Evolutionary conservation across 306 rosid genomes (phyloP), one percentile per base, ranked within the genome.

Genomic region (Casuarina equisetifolia): DNA sequence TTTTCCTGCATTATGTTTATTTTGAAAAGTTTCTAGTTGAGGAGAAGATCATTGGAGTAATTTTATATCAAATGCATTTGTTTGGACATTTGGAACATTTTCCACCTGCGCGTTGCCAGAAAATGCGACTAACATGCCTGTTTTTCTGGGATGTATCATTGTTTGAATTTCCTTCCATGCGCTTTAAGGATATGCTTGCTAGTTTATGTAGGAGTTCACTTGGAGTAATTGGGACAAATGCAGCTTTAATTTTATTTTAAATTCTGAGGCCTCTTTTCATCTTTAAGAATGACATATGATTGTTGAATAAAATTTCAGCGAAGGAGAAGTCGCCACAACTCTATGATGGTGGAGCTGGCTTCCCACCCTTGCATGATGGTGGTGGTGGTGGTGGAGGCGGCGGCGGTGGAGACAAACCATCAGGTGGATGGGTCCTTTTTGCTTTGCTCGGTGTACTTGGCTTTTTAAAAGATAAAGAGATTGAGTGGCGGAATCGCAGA

Each of bases 361-460:
- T 89, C 20, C 98, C 98, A 7, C 97, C 98, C 7, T 72, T 82
- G 2, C 86, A 84, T 5, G 91, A 84, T 11, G 96, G 86, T 1
- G 95, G 79, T 5, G 87, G 91, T 0, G 99, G 98, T 0, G 98
- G 97, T 0, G 91, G 90, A 0, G 94, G 99, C 0, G 99, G 96
- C 0, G 98, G 96, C 0, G 97, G 96, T 0, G 92, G 92, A 17
- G 96, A 91, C 36, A 89, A 69, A 54, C 79, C 81, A 74, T 90
- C 96, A 0, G 98, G 97, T 43, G 98, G 99, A 42, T 84, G 89
- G 44, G 51, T 76, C 78, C 91, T 96, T 74, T 79, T 96, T 73
- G 98, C 96, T 25, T 82, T 92, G 85, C 98, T 96, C 80, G 93
- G 94, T 59, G 35, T 90, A 76, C 85, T 96, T 15, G 95, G 94